Evolutionary conservation across 164 flowering plant species (phyloP), one percentile per base, ranked within the genome.

Genomic region (Warburgia ugandensis): DNA sequence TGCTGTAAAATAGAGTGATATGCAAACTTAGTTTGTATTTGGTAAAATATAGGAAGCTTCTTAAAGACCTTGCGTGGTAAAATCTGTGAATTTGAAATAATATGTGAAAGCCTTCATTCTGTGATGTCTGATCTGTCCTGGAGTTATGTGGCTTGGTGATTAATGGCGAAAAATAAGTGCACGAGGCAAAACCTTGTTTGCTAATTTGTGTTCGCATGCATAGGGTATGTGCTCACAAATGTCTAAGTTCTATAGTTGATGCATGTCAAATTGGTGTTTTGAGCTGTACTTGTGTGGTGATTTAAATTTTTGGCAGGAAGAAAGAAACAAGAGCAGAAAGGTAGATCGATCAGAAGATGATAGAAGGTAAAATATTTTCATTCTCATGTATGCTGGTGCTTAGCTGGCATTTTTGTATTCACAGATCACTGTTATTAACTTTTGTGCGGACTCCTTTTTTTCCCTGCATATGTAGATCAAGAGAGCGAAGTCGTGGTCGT

Each of bases 261-360:
- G 13, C 35, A 30, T 1, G 21, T 31, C 9, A 9, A 31, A 30
- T 14, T 49, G 9, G 14, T n/a, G 11, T 50, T 22, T 51, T 23
- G 6, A 25, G 14, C 23, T 6, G n/a, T 1, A 31, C 4, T 19
- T 27, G 28, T 32, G 3, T 60, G 19, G 19, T 36, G 36, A 36
- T 45, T 45, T 36, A 22, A 31, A n/a, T n/a, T 14, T 64, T 67
- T 78, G 11, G 63, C 86, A 90, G 95, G 97, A 86, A 65, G 97
- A 84, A 65, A 82, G 69, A 70, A 76, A 75, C 67, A 80, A 77
- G 63, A 70, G 66, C 50, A 77, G 82, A 46, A 86, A 79, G 71
- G 73, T 65, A 29, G 75, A 67, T 61, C 79, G 74, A 7, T 36
- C 43, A 40, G 86, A 77, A 51, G 80, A 79, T 52, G 90, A 77